A percentile compares a stretch with the other conserved stretches of the same genome.
phyloP scores from a whole-genome alignment of 2,329 filamentous ascomycete genomes.

The Aspergillus jensenii region DNA sequence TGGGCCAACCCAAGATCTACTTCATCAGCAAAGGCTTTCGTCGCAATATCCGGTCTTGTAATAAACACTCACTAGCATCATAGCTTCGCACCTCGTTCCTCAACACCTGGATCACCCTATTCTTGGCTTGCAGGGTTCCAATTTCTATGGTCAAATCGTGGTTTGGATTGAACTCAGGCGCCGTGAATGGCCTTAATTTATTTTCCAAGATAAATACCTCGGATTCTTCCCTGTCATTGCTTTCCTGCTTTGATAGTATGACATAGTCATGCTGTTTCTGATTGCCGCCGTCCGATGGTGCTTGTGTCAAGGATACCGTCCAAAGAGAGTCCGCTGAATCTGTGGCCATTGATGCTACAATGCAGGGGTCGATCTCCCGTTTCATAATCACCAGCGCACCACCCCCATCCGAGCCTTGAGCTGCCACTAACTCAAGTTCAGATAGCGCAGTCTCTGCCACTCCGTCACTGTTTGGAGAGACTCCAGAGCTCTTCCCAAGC shows the following conservation, averaged over 20 bases:
- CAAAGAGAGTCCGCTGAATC: constrained; percentile 75
- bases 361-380: constrained; percentile 71
- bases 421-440: constrained; percentile 53
- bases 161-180: constrained; percentile 87
- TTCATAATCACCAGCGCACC: constrained; percentile 74
- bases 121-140: constrained; percentile 76
- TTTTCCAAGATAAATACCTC: constrained; percentile 75
- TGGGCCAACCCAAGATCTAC: constrained; percentile 82
- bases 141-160: constrained; percentile 85
- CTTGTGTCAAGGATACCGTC: constrained; percentile 62
- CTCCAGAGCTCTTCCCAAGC: constrained; percentile 59
- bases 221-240: constrained; percentile 70
- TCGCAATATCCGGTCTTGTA: neutral
- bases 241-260: constrained; percentile 71
- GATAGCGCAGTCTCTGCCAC: constrained; percentile 38
- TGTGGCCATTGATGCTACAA: constrained; percentile 69
- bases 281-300: constrained; percentile 49
- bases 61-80: constrained; percentile 68
- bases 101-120: constrained; percentile 81
- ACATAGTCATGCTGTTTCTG: constrained; percentile 67
- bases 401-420: constrained; percentile 57
- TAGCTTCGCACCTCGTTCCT: constrained; percentile 87
- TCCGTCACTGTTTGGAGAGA: constrained; percentile 48
- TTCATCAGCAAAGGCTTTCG: constrained; percentile 11
- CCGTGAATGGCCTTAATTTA: constrained; percentile 71